Percentiles rank a stretch among this genome's conserved stretches.
These are phyloP conservation scores for Coemansia sp. DNA, from an alignment of 192 early-diverging fungal species.

Conservation along the genomic window DNA sequence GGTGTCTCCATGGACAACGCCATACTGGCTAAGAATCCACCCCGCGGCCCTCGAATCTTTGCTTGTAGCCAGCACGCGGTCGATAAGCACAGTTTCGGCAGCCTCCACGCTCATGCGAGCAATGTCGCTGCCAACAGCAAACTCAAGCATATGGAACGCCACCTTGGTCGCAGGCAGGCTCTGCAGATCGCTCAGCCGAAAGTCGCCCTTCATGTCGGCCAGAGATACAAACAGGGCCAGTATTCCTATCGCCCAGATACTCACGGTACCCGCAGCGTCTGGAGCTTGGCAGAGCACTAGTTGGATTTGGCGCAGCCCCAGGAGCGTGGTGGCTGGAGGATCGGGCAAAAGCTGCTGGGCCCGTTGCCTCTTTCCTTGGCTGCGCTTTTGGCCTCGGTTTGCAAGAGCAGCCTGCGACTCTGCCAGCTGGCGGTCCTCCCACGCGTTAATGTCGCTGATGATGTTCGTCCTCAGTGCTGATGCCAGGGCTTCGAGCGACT, in stretches of 20 bases:
- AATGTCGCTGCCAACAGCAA: constrained; percentile 26
- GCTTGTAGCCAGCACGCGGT: constrained; percentile 8
- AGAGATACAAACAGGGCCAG: constrained; percentile 39
- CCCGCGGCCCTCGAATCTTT: constrained; percentile 31
- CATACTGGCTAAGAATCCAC: constrained; percentile 46
- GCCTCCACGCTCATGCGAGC: constrained; percentile 1
- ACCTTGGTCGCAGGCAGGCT: constrained; percentile 22
- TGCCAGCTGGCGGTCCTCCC: constrained; percentile 37
- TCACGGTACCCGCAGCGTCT: constrained; percentile 5
- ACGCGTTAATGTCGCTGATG: constrained; percentile 41
- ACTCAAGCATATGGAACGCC: constrained; percentile 33
- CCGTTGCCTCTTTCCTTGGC: constrained; percentile 16
- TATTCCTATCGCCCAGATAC: constrained; percentile 32
- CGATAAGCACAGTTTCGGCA: constrained; percentile 24
- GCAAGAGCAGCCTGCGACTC: constrained; percentile 10
- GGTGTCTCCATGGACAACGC: constrained; percentile 9
- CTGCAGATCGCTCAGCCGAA: constrained; percentile 25
- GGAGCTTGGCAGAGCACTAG: constrained; percentile 1
- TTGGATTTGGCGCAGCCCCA: constrained; percentile 23
- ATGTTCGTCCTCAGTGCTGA: constrained; percentile 47
- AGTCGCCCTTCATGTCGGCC: constrained; percentile 44
- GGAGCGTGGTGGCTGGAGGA: constrained; percentile 15
- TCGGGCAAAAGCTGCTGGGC: constrained; percentile 23
- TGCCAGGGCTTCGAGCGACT: constrained; percentile 16
- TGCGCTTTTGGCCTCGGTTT: constrained; percentile 8